Base-by-base conservation (phyloP, 371 early-diverging fungal species). In the Ordospora colligata region DNA sequence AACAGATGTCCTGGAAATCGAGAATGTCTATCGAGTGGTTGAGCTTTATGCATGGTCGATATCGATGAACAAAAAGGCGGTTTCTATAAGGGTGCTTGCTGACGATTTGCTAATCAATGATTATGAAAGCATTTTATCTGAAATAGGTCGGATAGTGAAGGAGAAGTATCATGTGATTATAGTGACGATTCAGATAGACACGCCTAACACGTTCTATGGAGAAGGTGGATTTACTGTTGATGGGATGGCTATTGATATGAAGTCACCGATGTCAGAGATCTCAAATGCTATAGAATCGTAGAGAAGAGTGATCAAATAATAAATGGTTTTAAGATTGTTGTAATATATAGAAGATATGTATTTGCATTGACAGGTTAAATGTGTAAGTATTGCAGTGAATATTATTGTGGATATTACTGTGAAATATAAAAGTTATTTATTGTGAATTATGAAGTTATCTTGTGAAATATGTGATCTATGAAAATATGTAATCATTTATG, bases 151-250 rank as follows among this genome's bases (percentile, higher is more conserved):
- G 17, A 54, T 72, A 27, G 8, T 80, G n/a, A 69, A 32, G 25
- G 54, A 54, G 44, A 65, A 77, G 49, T 69, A 69, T 37, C 21
- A 50, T 25, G 49, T 80, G 42, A 70, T 53, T 25, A 43, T 68
- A 43, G 66, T 77, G 11, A 70, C 40, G 23, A 67, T 80, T 17
- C 81, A 80, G 49, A 80, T 80, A 6, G 81, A 80, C 9, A 80
- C 81, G 9, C 73, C 67, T 8, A 50, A 42, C 42, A 75, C 76
- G 40, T 43, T 63, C n/a, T 66, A 54, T 45, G 58, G 47, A 14
- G 25, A 54, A 1, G 21, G 22, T 6, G 54, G 73, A 23, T 63
- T 73, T 64, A 25, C 49, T 19, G 63, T 73, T 64, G 70, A 70
- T 70, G 70, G 70, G 0, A 54, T 62, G 0, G 27, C 21, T 1